phyloP scores from a whole-genome alignment of 805 yeast species.

The Dipodascus albidus region DNA sequence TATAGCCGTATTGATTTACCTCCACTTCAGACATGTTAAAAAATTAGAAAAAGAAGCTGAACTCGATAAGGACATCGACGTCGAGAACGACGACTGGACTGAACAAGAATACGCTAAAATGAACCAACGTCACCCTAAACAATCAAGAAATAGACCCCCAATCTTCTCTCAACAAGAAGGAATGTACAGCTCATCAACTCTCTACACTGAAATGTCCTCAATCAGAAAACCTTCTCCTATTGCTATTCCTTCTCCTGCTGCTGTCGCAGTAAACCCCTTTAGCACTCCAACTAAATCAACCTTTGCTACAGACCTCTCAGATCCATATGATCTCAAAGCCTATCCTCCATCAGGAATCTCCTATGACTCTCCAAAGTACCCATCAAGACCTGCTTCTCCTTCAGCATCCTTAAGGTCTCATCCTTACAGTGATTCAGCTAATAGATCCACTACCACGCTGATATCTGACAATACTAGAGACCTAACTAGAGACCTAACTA shows the following conservation, averaged over 20 bases:
- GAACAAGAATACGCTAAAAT: not conserved
- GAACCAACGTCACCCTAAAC: not conserved
- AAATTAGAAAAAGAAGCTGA: constrained; percentile 27
- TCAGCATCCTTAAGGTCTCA: not conserved
- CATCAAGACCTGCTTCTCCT: not conserved
- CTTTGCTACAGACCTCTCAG: not conserved
- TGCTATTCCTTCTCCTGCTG: not conserved
- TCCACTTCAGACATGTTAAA: constrained; percentile 24
- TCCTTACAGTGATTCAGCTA: not conserved
- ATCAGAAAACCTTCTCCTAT: not conserved
- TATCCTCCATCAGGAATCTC: not conserved
- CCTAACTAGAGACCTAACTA: not conserved
- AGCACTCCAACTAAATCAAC: not conserved
- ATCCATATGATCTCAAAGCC: not conserved
- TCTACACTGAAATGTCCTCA: not conserved
- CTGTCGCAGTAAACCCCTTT: not conserved
- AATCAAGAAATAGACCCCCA: not conserved
- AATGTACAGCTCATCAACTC: not conserved
- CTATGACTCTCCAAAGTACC: not conserved
- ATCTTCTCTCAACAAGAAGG: not conserved
- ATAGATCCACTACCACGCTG: not conserved
- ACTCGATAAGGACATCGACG: constrained; percentile 25
- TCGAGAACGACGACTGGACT: constrained; percentile 20
- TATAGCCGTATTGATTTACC: constrained; percentile 19
- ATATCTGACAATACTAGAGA: not conserved